phyloP scores from a whole-genome alignment of 208 protist species.

The Naegleria gruberi region DNA sequence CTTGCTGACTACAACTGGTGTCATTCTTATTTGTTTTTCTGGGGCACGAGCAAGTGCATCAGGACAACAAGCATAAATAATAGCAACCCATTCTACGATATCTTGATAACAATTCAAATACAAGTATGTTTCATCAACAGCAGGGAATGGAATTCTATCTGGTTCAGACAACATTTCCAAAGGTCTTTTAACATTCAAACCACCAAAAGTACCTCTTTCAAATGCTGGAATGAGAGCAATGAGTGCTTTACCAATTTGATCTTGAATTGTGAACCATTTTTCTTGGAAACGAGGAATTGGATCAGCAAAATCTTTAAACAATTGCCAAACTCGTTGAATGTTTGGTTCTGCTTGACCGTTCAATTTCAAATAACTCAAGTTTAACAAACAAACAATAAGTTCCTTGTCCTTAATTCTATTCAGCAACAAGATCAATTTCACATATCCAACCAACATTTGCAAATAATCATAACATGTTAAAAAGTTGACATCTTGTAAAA shows the following conservation, averaged over 20 bases:
- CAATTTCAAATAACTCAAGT: background rate
- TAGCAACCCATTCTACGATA: background rate
- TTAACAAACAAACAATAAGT: background rate
- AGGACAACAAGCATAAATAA: background rate
- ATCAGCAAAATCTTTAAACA: constrained; percentile 8
- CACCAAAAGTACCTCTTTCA: background rate
- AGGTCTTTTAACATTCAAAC: constrained; percentile 10
- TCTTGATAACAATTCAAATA: background rate
- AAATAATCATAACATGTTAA: constrained; percentile 6
- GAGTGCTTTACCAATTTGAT: background rate
- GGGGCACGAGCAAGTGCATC: background rate
- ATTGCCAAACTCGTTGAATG: background rate
- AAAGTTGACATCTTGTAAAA: background rate
- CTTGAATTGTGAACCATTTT: background rate
- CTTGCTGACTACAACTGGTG: background rate
- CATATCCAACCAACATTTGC: background rate
- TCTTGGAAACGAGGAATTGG: background rate
- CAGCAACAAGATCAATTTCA: background rate
- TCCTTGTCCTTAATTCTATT: background rate
- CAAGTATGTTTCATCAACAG: background rate
- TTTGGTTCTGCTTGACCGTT: background rate
- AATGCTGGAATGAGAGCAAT: background rate
- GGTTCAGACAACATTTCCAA: constrained; percentile 13
- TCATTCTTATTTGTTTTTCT: background rate
- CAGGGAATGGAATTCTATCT: constrained; percentile 14